These are phyloP conservation scores for Clavispora carvajalis DNA, from an alignment of 805 yeast species.

Conservation along the genomic window DNA sequence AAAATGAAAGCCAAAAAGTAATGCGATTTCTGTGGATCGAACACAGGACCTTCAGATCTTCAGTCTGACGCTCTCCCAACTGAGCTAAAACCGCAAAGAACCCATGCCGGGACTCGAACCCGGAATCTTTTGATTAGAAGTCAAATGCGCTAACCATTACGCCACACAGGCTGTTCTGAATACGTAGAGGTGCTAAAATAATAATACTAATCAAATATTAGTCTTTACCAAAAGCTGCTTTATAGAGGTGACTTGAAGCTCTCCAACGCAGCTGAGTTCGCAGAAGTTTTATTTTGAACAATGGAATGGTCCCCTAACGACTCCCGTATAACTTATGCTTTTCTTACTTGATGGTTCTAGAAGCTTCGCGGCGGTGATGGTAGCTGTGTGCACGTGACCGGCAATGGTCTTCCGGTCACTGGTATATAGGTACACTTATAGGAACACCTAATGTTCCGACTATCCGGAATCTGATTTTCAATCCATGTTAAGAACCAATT, in stretches of 20 bases:
- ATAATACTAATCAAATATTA: too few relatives aligned
- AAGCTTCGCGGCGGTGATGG: background rate
- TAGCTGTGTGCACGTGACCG: background rate
- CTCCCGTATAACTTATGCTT: too few relatives aligned
- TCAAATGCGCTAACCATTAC: constrained; percentile 20
- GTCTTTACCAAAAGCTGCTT: too few relatives aligned
- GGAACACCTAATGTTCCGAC: background rate
- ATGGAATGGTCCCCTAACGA: too few relatives aligned
- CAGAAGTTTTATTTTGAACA: too few relatives aligned
- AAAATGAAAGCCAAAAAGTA: background rate
- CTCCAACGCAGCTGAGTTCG: too few relatives aligned
- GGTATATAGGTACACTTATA: background rate
- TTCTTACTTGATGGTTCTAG: too few relatives aligned
- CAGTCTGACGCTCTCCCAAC: constrained; percentile 23
- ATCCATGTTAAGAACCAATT: background rate
- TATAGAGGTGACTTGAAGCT: too few relatives aligned
- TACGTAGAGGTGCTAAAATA: background rate
- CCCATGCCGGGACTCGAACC: constrained; percentile 21
- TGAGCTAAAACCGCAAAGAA: constrained; percentile 18
- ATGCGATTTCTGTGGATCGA: constrained; percentile 23
- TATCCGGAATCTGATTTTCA: background rate
- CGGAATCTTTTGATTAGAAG: constrained; percentile 20
- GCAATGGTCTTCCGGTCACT: background rate
- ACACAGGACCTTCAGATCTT: constrained; percentile 23
- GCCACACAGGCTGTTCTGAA: constrained; percentile 15